These are phyloP conservation scores for Aureobasidium sp. DNA, from an alignment of 2,329 filamentous ascomycete species.

Conservation along the genomic window DNA sequence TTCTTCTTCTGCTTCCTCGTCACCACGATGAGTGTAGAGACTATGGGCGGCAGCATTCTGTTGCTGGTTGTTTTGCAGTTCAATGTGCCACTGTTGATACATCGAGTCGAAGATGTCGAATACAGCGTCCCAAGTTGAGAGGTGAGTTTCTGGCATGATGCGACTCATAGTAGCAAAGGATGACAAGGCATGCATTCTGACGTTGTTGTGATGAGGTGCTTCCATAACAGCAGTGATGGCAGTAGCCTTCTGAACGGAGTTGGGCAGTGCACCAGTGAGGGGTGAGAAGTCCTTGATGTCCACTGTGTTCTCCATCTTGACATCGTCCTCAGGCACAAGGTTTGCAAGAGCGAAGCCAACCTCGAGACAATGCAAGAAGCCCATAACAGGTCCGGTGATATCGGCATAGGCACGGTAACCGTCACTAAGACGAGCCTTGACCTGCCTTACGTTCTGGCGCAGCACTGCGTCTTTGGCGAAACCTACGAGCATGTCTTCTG, in stretches of 20 bases:
- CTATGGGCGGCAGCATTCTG: conserved; percentile 66
- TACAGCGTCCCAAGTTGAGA: not conserved
- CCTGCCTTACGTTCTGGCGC: conserved; percentile 42
- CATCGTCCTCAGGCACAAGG: not conserved
- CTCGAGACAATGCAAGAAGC: conserved; percentile 71
- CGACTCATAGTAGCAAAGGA: conserved; percentile 9
- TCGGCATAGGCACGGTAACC: conserved; percentile 78
- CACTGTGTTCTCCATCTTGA: not conserved
- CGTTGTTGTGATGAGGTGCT: conserved; percentile 1
- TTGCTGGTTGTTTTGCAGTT: conserved; percentile 68
- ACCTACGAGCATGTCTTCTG: not conserved
- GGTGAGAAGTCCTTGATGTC: conserved; percentile 4
- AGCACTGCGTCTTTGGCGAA: conserved; percentile 14
- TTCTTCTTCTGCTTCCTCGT: conserved; percentile 67
- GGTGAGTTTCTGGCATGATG: not conserved
- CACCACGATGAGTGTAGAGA: conserved; percentile 77
- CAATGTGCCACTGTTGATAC: conserved; percentile 73
- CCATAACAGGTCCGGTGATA: conserved; percentile 68
- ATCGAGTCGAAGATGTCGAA: conserved; percentile 36
- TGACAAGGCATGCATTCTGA: conserved; percentile 10
- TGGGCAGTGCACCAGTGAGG: conserved; percentile 10
- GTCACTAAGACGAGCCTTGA: conserved; percentile 61
- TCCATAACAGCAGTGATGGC: conserved; percentile 8
- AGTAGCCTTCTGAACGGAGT: not conserved
- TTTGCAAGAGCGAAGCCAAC: conserved; percentile 45